Conservation (phyloP, 306 rosid species). For the Cicer arietinum region DNA sequence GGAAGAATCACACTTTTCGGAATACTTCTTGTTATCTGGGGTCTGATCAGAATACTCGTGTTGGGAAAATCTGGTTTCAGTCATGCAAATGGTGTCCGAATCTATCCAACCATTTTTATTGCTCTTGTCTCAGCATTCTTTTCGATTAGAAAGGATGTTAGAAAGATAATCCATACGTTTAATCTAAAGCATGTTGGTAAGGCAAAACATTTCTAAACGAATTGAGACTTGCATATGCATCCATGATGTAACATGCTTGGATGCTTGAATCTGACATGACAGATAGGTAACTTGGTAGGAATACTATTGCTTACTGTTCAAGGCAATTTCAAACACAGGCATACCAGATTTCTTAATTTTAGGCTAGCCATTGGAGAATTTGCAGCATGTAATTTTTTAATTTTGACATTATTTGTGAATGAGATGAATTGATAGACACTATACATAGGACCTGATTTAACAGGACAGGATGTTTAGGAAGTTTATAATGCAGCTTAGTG, state of each 20-base stretch:
- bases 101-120: constrained; percentile 66
- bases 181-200: constrained; percentile 38
- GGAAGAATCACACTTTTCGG: constrained; percentile 79
- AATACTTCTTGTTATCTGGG: constrained; percentile 72
- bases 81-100: constrained; percentile 40
- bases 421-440: constrained; percentile 27
- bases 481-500: constrained; percentile 5
- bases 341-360: constrained; percentile 4
- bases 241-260: constrained; percentile 15
- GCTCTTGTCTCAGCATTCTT: constrained; percentile 70
- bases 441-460: constrained; percentile 10
- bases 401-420: constrained; percentile 27
- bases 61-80: constrained; percentile 47
- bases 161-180: constrained; percentile 65
- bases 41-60: constrained; percentile 61
- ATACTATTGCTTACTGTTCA: constrained; percentile 15
- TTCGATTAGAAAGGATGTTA: constrained; percentile 76
- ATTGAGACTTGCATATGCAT: constrained; percentile 24
- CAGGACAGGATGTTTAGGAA: constrained; percentile 15
- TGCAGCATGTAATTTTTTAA: constrained; percentile 17
- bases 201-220: constrained; percentile 46
- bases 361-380: constrained; percentile 29
- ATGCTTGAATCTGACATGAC: constrained; percentile 8
- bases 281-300: not conserved
- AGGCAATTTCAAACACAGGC: constrained; percentile 20